These are phyloP conservation scores for Otatea glauca DNA, from an alignment of 176 grass and related monocot species.

Conservation along the genomic window DNA sequence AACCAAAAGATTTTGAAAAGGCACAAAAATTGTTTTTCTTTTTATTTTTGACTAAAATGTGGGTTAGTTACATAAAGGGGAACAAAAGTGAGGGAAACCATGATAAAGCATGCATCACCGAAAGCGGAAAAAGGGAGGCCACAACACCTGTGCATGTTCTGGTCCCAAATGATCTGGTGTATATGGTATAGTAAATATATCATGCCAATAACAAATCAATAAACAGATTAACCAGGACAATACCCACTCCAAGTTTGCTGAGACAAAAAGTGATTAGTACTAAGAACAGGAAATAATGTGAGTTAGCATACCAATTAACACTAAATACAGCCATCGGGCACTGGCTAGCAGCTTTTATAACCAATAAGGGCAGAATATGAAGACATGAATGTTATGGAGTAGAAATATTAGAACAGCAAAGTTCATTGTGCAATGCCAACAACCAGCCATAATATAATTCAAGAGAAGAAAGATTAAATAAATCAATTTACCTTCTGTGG, in stretches of 20 bases:
- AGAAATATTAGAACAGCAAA: slow-evolving; percentile 17
- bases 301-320: neutral
- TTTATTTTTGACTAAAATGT: no score
- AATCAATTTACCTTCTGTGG: slow-evolving; percentile 61
- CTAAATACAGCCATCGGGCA: no score
- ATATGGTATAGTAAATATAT: neutral
- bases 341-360: neutral
- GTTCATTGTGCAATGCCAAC: neutral
- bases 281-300: neutral
- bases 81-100: no score
- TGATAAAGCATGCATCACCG: slow-evolving; percentile 7
- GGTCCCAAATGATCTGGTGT: neutral
- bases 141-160: neutral
- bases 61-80: no score
- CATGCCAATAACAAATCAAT: slow-evolving; percentile 1
- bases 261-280: neutral
- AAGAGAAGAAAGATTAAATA: slow-evolving; percentile 31
- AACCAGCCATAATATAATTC: neutral
- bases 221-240: slow-evolving; percentile 4
- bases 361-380: slow-evolving; percentile 16
- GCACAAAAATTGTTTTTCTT: no score
- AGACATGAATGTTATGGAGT: neutral
- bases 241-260: neutral
- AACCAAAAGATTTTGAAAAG: no score
- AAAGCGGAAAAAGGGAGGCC: neutral